Evolutionary conservation across 1,139 yeast species (phyloP).

Genomic region (Wickerhamomyces sp.): DNA sequence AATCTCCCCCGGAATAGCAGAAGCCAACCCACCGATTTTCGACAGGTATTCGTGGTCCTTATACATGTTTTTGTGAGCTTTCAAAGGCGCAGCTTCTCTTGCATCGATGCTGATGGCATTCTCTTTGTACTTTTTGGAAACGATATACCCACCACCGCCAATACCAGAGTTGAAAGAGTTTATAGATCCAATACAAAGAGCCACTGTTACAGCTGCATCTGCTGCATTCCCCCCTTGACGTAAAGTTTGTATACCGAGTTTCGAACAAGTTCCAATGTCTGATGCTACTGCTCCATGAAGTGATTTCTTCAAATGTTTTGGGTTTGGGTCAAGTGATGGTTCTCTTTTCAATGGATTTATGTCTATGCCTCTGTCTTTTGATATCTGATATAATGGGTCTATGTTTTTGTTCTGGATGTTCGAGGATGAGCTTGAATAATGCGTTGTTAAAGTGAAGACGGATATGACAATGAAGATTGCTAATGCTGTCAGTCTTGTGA

Average conservation of each 20-base stretch:
- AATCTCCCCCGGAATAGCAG: constrained; percentile 86
- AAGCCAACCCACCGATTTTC: constrained; percentile 76
- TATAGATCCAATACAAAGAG: constrained; percentile 80
- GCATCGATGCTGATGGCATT: constrained; percentile 71
- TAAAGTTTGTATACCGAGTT: constrained; percentile 18
- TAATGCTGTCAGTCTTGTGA: background rate
- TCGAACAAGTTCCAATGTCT: constrained; percentile 21
- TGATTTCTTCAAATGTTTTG: constrained; percentile 16
- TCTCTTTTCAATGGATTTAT: constrained; percentile 16
- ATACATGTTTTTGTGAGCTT: constrained; percentile 64
- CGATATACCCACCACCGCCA: constrained; percentile 87
- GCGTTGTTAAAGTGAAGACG: background rate
- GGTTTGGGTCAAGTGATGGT: constrained; percentile 20
- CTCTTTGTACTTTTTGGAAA: constrained; percentile 42
- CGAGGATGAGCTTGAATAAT: background rate
- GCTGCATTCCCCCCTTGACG: constrained; percentile 49
- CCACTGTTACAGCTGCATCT: constrained; percentile 87
- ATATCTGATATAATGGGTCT: background rate
- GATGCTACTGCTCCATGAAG: constrained; percentile 21
- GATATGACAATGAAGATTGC: background rate
- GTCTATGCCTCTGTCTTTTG: constrained; percentile 23
- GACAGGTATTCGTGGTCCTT: constrained; percentile 41
- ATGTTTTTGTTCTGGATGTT: background rate
- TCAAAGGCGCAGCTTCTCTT: constrained; percentile 78
- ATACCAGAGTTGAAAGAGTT: constrained; percentile 85